Percentiles rank a stretch among this genome's conserved stretches.
Conservation (phyloP, 257 asterid genomes). For the Dorcoceras hygrometricum region DNA sequence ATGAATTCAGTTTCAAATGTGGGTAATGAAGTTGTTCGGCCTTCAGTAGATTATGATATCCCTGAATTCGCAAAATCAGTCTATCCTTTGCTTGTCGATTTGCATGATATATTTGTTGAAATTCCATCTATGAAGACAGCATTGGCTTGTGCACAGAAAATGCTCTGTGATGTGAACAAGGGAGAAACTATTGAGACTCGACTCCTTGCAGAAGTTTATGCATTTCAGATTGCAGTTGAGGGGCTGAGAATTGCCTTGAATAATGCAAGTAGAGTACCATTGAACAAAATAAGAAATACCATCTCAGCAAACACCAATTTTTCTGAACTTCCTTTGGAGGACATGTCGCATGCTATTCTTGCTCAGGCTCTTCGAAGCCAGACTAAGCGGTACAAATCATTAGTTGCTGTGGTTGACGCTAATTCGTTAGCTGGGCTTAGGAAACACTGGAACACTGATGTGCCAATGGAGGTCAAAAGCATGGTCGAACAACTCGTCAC, state of each 20-base stretch:
- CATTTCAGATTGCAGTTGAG: slow-evolving; percentile 80
- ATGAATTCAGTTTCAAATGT: slow-evolving; percentile 27
- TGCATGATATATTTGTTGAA: slow-evolving; percentile 56
- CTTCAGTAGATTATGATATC: slow-evolving; percentile 48
- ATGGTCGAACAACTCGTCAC: slow-evolving; percentile 64
- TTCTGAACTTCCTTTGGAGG: slow-evolving; percentile 39
- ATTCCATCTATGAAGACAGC: slow-evolving; percentile 71
- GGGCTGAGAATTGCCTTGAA: slow-evolving; percentile 80
- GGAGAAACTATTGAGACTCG: slow-evolving; percentile 59
- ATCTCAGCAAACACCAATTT: slow-evolving; percentile 33
- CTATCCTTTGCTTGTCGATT: slow-evolving; percentile 76
- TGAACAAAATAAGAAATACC: slow-evolving; percentile 27
- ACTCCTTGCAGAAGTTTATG: slow-evolving; percentile 66
- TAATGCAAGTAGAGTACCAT: slow-evolving; percentile 57
- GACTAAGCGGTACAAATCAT: slow-evolving; percentile 53
- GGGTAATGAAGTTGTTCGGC: slow-evolving; percentile 35
- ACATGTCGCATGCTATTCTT: slow-evolving; percentile 58
- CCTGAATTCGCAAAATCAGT: slow-evolving; percentile 75
- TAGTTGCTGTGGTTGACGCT: slow-evolving; percentile 87
- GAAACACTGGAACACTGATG: slow-evolving; percentile 67
- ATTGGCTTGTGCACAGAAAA: slow-evolving; percentile 74
- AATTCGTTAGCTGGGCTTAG: slow-evolving; percentile 72
- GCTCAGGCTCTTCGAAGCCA: slow-evolving; percentile 81
- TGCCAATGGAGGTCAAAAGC: slow-evolving; percentile 57
- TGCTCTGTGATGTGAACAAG: slow-evolving; percentile 62